These are phyloP conservation scores for Chlorella variabilis DNA, from an alignment of 163 green algal genomes.

Conservation along the genomic window DNA sequence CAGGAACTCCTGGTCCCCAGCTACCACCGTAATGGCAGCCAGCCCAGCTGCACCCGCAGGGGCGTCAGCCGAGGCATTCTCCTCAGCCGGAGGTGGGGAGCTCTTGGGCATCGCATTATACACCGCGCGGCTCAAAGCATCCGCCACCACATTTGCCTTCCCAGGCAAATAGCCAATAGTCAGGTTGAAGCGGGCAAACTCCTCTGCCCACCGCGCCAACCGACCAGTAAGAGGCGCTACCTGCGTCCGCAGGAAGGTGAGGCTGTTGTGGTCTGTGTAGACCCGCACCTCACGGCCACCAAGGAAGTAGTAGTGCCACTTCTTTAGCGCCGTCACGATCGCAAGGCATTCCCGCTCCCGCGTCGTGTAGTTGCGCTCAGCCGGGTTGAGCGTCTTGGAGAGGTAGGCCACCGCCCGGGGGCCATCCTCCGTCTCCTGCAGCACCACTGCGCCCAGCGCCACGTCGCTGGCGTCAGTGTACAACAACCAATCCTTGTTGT, in stretches of 20 bases:
- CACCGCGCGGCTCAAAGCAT: constrained; percentile 25
- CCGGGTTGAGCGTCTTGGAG: constrained; percentile 37
- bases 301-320: constrained; percentile 49
- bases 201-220: constrained; percentile 16
- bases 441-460: not conserved
- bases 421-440: constrained; percentile 49
- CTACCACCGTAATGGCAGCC: too few relatives aligned
- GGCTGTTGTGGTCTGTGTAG: constrained; percentile 59
- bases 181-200: constrained; percentile 3
- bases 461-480: not conserved
- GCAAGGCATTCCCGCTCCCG: constrained; percentile 57
- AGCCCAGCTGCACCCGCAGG: too few relatives aligned
- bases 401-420: constrained; percentile 49
- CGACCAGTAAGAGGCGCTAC: too few relatives aligned
- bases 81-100: too few relatives aligned
- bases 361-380: constrained; percentile 55
- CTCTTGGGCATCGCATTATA: not conserved
- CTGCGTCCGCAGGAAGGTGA: too few relatives aligned
- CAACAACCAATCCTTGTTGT: not conserved
- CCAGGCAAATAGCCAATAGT: constrained; percentile 19
- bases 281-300: too few relatives aligned
- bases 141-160: constrained; percentile 50
- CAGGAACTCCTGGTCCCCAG: too few relatives aligned
- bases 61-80: too few relatives aligned
- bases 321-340: constrained; percentile 37